Evolutionary conservation across 495 filamentous ascomycete species (phyloP).

Genomic region (Bacidia rubella): DNA sequence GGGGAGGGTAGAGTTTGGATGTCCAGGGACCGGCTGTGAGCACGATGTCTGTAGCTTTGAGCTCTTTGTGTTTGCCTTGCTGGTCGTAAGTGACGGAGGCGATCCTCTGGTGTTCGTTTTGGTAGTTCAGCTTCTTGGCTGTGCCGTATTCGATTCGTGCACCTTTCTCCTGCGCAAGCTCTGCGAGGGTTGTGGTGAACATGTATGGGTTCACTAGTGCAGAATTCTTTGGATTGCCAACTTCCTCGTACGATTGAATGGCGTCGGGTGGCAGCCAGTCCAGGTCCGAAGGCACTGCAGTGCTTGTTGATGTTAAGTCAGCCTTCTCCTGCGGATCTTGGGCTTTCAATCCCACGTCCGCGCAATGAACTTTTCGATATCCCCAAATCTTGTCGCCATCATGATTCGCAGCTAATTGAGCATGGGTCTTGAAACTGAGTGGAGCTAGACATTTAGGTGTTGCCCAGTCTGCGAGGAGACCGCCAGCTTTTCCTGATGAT

Average conservation of each 20-base stretch:
- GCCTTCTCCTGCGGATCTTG: constrained; percentile 3
- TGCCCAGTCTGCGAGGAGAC: constrained; percentile 35
- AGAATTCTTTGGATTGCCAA: constrained; percentile 5
- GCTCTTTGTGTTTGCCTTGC: not conserved
- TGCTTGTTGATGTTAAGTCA: not conserved
- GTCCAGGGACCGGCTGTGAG: constrained; percentile 14
- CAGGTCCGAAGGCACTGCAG: constrained; percentile 4
- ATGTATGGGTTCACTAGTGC: constrained; percentile 6
- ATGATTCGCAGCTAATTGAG: constrained; percentile 10
- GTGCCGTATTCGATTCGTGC: constrained; percentile 5
- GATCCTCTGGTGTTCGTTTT: not conserved
- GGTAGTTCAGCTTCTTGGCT: constrained; percentile 5
- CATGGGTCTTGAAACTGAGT: constrained; percentile 12
- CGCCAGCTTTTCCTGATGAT: constrained; percentile 90
- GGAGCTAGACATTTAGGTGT: constrained; percentile 13
- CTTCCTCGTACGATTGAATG: constrained; percentile 6
- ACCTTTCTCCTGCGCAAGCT: constrained; percentile 9
- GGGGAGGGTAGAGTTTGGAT: not conserved
- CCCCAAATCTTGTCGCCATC: constrained; percentile 16
- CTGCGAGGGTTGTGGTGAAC: constrained; percentile 7
- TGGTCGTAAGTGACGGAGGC: not conserved
- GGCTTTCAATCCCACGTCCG: constrained; percentile 11
- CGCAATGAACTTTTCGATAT: constrained; percentile 9
- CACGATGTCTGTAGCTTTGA: constrained; percentile 10
- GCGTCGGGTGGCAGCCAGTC: constrained; percentile 6